phyloP scores from a whole-genome alignment of 2,329 filamentous ascomycete genomes.

The Simplicillium sp. region DNA sequence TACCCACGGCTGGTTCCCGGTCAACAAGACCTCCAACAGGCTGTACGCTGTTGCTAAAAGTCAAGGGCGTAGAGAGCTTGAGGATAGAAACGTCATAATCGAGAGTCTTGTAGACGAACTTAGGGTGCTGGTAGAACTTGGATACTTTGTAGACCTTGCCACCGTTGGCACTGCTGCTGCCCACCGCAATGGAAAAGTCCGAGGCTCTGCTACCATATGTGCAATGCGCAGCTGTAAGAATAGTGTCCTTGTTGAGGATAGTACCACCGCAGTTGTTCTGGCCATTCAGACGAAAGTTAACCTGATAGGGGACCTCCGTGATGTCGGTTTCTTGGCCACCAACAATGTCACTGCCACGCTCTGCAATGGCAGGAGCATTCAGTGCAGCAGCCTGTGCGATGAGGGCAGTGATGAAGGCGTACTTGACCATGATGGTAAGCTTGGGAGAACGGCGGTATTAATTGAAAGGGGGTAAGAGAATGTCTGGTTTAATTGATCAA shows the following conservation, averaged over 20 bases:
- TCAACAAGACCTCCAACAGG: constrained; percentile 5
- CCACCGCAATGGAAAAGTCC: neutral
- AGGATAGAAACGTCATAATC: neutral
- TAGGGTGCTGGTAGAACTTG: neutral
- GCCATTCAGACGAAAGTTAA: neutral
- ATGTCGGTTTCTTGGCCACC: neutral
- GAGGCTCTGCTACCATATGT: neutral
- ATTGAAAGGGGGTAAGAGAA: no score
- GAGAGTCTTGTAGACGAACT: neutral
- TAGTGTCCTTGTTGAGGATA: neutral
- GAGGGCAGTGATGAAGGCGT: no score
- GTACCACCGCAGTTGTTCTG: neutral
- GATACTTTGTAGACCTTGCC: neutral
- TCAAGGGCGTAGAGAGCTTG: neutral
- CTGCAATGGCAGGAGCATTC: no score
- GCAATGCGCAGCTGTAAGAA: neutral
- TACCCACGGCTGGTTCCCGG: constrained; percentile 6
- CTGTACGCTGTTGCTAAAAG: neutral
- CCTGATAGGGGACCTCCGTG: neutral
- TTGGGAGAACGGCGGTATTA: no score
- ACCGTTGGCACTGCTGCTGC: neutral
- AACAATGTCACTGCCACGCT: neutral
- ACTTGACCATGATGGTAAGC: no score
- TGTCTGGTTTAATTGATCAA: no score
- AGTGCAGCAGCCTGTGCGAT: no score